Evolutionary conservation across 306 rosid genomes (phyloP).

Genomic region (Albizia julibrissin): DNA sequence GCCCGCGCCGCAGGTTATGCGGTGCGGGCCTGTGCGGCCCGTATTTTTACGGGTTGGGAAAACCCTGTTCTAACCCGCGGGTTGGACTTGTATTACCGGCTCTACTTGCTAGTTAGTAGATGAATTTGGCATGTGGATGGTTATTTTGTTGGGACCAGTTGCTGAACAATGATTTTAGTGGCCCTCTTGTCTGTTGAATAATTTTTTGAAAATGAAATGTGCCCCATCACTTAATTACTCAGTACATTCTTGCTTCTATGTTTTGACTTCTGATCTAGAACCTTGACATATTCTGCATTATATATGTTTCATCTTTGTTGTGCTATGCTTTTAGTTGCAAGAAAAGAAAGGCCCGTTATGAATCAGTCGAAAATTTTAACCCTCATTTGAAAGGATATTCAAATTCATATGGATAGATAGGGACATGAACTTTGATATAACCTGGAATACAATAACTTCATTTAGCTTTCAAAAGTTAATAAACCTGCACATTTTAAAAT

Average conservation of each 20-base stretch:
- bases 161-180: slow-evolving; percentile 30
- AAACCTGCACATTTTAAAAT: background rate
- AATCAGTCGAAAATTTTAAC: background rate
- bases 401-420: background rate
- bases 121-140: slow-evolving; percentile 16
- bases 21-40: too few relatives aligned
- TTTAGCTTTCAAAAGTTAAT: background rate
- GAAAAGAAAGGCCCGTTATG: background rate
- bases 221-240: slow-evolving; percentile 22
- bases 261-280: background rate
- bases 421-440: background rate
- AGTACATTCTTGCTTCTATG: background rate
- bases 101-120: background rate
- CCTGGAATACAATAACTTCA: background rate
- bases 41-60: too few relatives aligned
- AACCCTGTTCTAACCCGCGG: too few relatives aligned
- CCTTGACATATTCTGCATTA: background rate
- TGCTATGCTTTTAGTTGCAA: background rate
- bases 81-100: too few relatives aligned
- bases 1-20: too few relatives aligned
- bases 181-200: background rate
- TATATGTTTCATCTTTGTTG: background rate
- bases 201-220: slow-evolving; percentile 14
- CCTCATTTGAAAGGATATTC: background rate
- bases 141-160: background rate